These are phyloP conservation scores for Metarhizium sp. DNA, from an alignment of 2,329 filamentous ascomycete species.

Conservation along the genomic window DNA sequence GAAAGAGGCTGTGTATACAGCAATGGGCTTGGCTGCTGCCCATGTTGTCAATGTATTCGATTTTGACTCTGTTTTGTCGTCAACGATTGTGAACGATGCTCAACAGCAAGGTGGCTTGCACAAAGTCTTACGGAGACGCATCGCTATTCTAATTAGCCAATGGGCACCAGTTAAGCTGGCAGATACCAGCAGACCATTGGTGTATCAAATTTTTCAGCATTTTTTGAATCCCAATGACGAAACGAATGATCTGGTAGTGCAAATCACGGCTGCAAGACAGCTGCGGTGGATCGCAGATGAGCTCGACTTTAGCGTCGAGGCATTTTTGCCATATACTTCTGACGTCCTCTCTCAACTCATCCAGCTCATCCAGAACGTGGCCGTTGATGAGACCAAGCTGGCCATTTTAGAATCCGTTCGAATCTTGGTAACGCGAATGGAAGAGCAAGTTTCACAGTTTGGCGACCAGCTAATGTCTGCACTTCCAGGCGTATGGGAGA, in stretches of 20 bases:
- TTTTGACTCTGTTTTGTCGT: conserved; percentile 70
- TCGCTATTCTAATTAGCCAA: conserved; percentile 79
- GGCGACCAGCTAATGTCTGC: conserved; percentile 76
- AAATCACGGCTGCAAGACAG: conserved; percentile 81
- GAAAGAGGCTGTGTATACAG: conserved; percentile 92
- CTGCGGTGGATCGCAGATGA: conserved; percentile 75
- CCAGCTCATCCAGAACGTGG: conserved; percentile 67
- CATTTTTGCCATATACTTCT: conserved; percentile 69
- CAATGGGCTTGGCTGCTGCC: conserved; percentile 76
- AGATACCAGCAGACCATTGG: conserved; percentile 56
- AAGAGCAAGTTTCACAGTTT: conserved; percentile 56
- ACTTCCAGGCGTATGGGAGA: conserved; percentile 75
- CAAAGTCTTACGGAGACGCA: conserved; percentile 77
- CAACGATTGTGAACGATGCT: conserved; percentile 68
- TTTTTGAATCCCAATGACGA: conserved; percentile 69
- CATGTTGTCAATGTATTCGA: conserved; percentile 67
- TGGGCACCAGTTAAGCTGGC: conserved; percentile 78
- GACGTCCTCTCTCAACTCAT: conserved; percentile 66
- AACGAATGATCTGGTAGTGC: conserved; percentile 83
- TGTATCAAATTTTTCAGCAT: conserved; percentile 86
- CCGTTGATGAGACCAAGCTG: conserved; percentile 81
- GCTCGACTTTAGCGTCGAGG: conserved; percentile 65
- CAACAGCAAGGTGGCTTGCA: conserved; percentile 54
- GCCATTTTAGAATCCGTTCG: conserved; percentile 81
- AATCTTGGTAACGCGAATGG: conserved; percentile 71